A percentile compares a stretch with the other conserved stretches of the same genome.
Conservation (phyloP, 2,329 filamentous ascomycete species). For the Penicillium freii region DNA sequence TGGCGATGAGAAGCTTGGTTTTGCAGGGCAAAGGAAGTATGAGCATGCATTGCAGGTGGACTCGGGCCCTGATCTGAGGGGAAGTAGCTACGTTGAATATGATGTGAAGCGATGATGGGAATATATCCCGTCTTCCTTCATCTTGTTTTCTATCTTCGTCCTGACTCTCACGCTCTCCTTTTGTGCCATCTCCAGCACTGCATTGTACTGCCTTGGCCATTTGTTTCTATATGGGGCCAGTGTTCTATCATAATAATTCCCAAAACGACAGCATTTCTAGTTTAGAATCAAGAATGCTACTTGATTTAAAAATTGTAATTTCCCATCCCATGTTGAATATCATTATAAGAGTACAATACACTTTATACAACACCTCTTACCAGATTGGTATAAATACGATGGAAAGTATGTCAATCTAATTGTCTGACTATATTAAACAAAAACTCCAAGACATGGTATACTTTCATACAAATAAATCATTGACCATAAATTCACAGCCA, state of each 20-base stretch:
- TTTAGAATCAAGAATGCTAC: not conserved
- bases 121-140: not conserved
- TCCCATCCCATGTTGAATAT: no score
- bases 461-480: slow-evolving; percentile 15
- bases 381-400: not conserved
- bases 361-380: not conserved
- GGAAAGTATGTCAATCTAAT: not conserved
- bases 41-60: slow-evolving; percentile 32
- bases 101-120: slow-evolving; percentile 30
- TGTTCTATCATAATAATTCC: not conserved
- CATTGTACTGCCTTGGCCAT: not conserved
- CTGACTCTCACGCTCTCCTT: slow-evolving; percentile 3
- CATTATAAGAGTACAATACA: no score
- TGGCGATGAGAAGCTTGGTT: slow-evolving; percentile 45
- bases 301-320: not conserved
- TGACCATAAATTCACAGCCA: slow-evolving; percentile 1
- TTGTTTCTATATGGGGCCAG: not conserved
- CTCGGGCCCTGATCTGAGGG: slow-evolving; percentile 23
- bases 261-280: not conserved
- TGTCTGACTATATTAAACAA: not conserved
- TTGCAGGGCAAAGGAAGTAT: slow-evolving; percentile 40
- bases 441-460: not conserved
- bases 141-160: not conserved
- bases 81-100: slow-evolving; percentile 42
- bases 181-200: not conserved